A percentile compares a stretch with the other conserved stretches of the same genome.
Conservation (phyloP, 257 asterid genomes). For the Solanum corneliomulleri region DNA sequence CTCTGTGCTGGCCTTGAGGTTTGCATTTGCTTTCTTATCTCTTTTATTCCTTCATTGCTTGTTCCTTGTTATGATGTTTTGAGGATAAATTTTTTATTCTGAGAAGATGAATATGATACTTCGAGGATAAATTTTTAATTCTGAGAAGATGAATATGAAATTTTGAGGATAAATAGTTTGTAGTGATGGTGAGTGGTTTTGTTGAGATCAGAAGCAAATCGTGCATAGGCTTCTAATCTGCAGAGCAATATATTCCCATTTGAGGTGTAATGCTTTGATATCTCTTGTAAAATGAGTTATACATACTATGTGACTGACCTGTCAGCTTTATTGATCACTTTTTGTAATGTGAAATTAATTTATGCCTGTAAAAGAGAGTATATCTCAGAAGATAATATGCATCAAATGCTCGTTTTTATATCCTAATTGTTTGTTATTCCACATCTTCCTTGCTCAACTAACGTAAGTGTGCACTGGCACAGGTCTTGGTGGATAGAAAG, state of each 20-base stretch:
- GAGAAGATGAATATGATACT: neutral
- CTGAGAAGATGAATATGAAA: neutral
- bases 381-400: neutral
- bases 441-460: conserved; percentile 3
- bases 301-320: neutral
- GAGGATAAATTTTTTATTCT: neutral
- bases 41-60: neutral
- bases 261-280: neutral
- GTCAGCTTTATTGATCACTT: neutral
- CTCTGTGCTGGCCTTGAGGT: conserved; percentile 87
- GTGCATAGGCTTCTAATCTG: neutral
- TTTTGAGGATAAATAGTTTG: neutral
- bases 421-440: neutral
- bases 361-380: neutral
- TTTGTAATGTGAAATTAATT: neutral
- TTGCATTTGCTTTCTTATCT: conserved; percentile 10
- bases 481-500: conserved; percentile 63
- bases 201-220: neutral
- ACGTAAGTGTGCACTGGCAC: neutral
- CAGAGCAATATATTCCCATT: neutral
- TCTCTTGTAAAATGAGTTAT: neutral
- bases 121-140: neutral
- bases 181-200: neutral
- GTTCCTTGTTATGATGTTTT: neutral
- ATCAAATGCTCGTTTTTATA: neutral